These are phyloP conservation scores for Apiotrichum laibachii DNA, from an alignment of 1,284 basidiomycete genomes.

Conservation along the genomic window DNA sequence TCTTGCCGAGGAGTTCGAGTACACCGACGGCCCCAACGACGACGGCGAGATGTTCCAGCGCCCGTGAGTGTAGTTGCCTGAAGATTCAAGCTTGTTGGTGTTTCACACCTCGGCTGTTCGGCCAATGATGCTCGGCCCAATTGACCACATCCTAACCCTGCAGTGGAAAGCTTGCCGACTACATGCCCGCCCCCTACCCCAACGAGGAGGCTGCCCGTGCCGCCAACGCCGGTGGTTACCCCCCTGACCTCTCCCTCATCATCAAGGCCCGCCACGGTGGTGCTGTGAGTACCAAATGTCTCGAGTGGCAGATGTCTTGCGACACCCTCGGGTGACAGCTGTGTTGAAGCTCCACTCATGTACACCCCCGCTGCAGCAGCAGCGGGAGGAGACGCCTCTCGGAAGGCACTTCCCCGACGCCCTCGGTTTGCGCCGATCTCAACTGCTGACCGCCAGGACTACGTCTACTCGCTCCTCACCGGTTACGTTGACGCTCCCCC, in stretches of 20 bases:
- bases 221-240: constrained; percentile 81
- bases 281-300: constrained; percentile 64
- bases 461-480: constrained; percentile 93
- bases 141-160: not conserved
- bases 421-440: no score
- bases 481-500: constrained; percentile 97
- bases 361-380: not conserved
- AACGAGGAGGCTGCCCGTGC: constrained; percentile 98
- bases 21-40: constrained; percentile 92
- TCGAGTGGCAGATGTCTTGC: no score
- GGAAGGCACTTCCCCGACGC: no score
- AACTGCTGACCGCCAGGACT: constrained; percentile 66
- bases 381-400: no score
- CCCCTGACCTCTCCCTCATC: constrained; percentile 96
- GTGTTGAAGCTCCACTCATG: no score
- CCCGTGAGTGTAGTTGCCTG: constrained; percentile 63
- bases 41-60: constrained; percentile 98
- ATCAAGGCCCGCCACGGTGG: constrained; percentile 97
- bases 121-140: not conserved
- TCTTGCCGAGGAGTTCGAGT: constrained; percentile 96
- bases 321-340: no score
- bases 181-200: constrained; percentile 92
- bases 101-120: no score
- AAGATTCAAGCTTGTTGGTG: not conserved
- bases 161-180: constrained; percentile 68